These are phyloP conservation scores for Kentomonas sorsogonicus DNA, from an alignment of 208 protist genomes.

Conservation along the genomic window DNA sequence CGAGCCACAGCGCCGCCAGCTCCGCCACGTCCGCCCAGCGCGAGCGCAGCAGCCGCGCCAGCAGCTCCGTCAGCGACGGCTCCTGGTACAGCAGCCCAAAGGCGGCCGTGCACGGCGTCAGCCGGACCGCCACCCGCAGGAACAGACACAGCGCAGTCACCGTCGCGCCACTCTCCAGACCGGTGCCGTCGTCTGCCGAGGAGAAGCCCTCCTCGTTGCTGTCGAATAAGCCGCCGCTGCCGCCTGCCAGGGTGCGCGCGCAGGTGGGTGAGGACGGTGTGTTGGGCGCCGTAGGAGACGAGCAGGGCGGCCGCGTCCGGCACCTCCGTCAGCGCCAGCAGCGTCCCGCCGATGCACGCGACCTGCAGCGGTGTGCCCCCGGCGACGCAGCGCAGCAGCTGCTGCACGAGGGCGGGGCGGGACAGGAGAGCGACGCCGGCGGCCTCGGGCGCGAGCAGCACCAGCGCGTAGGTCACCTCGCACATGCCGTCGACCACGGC, in stretches of 20 bases:
- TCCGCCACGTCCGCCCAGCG: conserved; percentile 44
- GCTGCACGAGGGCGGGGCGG: conserved; percentile 10
- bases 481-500: neutral
- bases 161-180: conserved; percentile 6
- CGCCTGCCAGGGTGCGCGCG: too few species aligned
- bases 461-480: neutral
- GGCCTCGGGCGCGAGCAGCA: neutral
- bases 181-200: neutral
- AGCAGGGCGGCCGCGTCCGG: conserved; percentile 28
- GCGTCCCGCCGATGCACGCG: conserved; percentile 10
- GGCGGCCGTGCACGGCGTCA: conserved; percentile 21
- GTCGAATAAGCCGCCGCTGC: too few species aligned
- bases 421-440: conserved; percentile 18
- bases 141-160: conserved; percentile 21
- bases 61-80: conserved; percentile 3
- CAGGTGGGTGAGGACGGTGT: conserved; percentile 18
- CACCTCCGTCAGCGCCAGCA: conserved; percentile 7
- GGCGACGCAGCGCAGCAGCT: conserved; percentile 9
- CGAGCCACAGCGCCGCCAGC: conserved; percentile 20
- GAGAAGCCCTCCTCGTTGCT: neutral
- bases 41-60: conserved; percentile 25
- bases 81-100: conserved; percentile 19
- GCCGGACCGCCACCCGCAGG: conserved; percentile 17
- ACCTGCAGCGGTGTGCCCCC: too few species aligned
- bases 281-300: conserved; percentile 29